Conservation (phyloP, 2,329 filamentous ascomycete genomes). For the Fusarium sp. region DNA sequence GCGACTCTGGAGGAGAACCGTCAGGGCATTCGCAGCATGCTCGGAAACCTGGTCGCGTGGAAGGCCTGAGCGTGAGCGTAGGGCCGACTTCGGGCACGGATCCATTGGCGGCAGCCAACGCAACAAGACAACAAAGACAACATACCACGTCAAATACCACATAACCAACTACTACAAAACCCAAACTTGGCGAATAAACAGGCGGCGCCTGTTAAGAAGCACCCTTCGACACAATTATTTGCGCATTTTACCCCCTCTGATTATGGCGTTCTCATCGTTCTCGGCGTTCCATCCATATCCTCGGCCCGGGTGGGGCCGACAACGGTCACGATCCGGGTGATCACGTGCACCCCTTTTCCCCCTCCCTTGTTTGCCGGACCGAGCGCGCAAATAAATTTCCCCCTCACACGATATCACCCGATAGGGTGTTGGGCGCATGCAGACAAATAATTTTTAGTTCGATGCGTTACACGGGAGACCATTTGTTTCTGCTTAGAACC, state of each 20-base stretch:
- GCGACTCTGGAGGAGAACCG: conserved; percentile 32
- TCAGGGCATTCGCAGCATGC: conserved; percentile 27
- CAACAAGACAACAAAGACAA: conserved; percentile 4
- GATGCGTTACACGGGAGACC: conserved; percentile 8
- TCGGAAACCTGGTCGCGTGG: conserved; percentile 35
- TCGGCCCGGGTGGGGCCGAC: conserved; percentile 37
- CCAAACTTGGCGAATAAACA: not conserved
- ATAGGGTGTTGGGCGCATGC: conserved; percentile 1
- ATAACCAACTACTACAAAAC: not conserved
- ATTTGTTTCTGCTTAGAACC: conserved; percentile 29
- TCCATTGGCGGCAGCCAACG: conserved; percentile 10
- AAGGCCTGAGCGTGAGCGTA: conserved; percentile 37
- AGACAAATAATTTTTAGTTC: not conserved
- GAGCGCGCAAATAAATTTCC: not conserved
- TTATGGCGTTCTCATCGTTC: conserved; percentile 31
- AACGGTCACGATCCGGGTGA: conserved; percentile 31
- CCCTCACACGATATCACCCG: conserved; percentile 21
- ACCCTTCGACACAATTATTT: conserved; percentile 3
- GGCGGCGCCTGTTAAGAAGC: not conserved
- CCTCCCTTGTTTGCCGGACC: not conserved
- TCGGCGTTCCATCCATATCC: conserved; percentile 32
- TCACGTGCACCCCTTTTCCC: conserved; percentile 32
- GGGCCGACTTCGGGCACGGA: conserved; percentile 35
- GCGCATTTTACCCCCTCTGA: conserved; percentile 13
- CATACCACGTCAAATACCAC: conserved; percentile 5